Base-by-base conservation (phyloP, 139 green algal genomes). In the Yamagishiella unicocca region DNA sequence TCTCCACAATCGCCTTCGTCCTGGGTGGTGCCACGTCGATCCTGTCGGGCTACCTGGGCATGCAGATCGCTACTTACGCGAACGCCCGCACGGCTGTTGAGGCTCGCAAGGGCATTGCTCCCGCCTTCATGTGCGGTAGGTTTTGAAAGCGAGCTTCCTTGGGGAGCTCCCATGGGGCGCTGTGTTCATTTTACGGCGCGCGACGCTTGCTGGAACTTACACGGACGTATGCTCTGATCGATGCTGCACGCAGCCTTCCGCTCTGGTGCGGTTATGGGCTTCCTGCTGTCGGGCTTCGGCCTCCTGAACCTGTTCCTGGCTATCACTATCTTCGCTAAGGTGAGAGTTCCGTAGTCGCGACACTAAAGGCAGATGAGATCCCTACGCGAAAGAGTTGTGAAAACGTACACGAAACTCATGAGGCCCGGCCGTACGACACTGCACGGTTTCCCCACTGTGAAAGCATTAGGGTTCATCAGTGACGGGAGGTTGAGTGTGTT, bases 231-330 rank as follows among this genome's bases (percentile, higher is more conserved):
- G n/a, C n/a, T n/a, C n/a, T n/a, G n/a, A n/a, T n/a, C n/a, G n/a
- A n/a, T n/a, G n/a, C n/a, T 58, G 12, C 53, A 2, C 88, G 93
- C 93, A 96, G 97, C 97, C 58, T 99, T 99, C 95, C 95, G 97
- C 89, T 97, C 97, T 78, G 97, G 97, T 66, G 96, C 97, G 29
- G 97, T 99, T 40, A 99, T 99, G 97, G 97, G 97, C 76, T 99
- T 99, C 93, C 84, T 99, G 81, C 93, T 99, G 80, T 91, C 96
- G 54, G 94, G 94, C 85, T 92, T 97, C 64, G 97, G 96, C 75
- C 93, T 99, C 50, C 91, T 99, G 33, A 95, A 97, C 75, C 93
- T 98, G 35, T 98, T 94, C 89, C 66, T 98, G 37, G 88, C 94
- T 71, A 95, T 99, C 62, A 77, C 94, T 42, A n/a, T 97, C 29